Conservation (phyloP, 352 stramenopile genomes). For the Pythium apleroticum region DNA sequence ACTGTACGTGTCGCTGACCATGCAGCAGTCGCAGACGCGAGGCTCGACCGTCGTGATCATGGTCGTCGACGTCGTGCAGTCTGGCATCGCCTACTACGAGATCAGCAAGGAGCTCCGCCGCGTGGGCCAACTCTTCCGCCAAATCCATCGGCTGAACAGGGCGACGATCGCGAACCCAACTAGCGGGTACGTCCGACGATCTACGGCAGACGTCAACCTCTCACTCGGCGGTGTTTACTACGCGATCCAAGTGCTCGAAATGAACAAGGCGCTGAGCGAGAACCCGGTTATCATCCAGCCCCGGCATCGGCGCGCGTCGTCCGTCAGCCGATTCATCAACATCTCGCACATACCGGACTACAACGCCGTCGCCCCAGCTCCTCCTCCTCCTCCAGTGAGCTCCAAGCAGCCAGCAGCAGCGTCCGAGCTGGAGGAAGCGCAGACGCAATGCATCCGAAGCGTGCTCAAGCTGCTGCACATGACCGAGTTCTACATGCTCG, state of each 20-base stretch:
- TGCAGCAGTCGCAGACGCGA: conserved; percentile 28
- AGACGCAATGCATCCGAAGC: not conserved
- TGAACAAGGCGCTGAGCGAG: not conserved
- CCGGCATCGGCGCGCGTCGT: not conserved
- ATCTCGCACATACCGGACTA: not conserved
- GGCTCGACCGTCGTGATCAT: conserved; percentile 5
- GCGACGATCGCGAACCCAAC: not conserved
- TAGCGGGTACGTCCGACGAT: not conserved
- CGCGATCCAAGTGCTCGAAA: conserved; percentile 4
- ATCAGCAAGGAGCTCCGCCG: not conserved
- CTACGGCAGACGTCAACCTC: not conserved
- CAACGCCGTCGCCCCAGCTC: not conserved
- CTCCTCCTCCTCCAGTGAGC: too few relatives aligned
- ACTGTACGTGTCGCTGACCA: conserved; percentile 29
- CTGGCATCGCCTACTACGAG: conserved; percentile 2
- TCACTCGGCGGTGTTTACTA: not conserved
- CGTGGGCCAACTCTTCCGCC: not conserved
- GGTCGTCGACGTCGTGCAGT: conserved; percentile 8
- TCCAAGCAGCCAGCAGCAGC: not conserved
- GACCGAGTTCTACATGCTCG: conserved; percentile 20
- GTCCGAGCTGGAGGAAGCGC: not conserved
- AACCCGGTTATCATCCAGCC: not conserved
- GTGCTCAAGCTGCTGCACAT: conserved; percentile 15
- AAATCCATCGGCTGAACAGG: not conserved
- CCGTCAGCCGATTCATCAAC: not conserved